phyloP scores from a whole-genome alignment of 306 rosid species.

The Ormosia emarginata region DNA sequence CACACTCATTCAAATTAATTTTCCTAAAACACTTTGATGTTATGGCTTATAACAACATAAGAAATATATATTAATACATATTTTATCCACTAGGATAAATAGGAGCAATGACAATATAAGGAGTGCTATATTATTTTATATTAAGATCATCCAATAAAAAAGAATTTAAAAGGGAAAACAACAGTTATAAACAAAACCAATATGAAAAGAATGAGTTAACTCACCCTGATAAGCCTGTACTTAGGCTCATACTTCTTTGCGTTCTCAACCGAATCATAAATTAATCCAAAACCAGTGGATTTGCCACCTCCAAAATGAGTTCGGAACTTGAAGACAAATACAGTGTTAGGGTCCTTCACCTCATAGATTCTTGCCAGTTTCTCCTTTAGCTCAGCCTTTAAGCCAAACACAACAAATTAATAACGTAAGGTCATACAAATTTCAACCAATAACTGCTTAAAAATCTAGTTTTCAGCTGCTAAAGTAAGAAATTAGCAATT shows the following conservation, averaged over 20 bases:
- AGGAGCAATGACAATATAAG: background rate
- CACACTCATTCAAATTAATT: background rate
- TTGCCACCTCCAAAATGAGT: conserved; percentile 96
- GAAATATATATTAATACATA: background rate
- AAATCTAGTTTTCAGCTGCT: background rate
- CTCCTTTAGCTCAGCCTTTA: conserved; percentile 85
- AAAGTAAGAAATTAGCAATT: background rate
- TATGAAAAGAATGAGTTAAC: background rate
- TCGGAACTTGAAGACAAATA: conserved; percentile 84
- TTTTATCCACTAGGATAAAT: background rate
- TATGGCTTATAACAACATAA: background rate
- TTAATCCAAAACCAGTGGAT: conserved; percentile 90
- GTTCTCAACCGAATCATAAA: conserved; percentile 76
- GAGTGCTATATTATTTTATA: background rate
- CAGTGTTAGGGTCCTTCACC: conserved; percentile 70
- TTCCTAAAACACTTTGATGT: background rate
- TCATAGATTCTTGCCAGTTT: conserved; percentile 67
- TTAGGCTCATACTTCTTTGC: conserved; percentile 92
- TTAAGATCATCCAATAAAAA: background rate
- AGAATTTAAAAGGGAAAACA: background rate
- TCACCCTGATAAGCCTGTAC: conserved; percentile 89
- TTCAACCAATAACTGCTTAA: background rate
- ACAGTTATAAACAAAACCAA: background rate
- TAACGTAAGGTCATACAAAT: background rate
- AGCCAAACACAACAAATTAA: background rate